A percentile compares a stretch with the other conserved stretches of the same genome.
Conservation (phyloP, 2,329 filamentous ascomycete genomes). For the Ophiocordyceps sinensis region DNA sequence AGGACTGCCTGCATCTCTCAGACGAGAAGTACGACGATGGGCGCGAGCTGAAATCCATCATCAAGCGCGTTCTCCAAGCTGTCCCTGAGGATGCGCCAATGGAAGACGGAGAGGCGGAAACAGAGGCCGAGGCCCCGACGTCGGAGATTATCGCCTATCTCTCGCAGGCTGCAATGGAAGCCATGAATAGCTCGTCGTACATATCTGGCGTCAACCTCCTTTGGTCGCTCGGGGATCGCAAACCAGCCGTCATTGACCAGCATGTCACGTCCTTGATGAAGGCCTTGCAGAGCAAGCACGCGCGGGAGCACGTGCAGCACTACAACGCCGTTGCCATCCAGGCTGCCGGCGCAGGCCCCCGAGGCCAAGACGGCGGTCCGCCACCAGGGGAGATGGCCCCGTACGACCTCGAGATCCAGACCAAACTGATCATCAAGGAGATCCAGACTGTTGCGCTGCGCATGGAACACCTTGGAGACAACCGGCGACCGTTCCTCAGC, state of each 20-base stretch:
- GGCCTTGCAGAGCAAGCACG: conserved; percentile 79
- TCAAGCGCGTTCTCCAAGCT: conserved; percentile 75
- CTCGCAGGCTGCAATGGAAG: conserved; percentile 75
- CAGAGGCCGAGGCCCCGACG: conserved; percentile 63
- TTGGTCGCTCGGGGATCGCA: conserved; percentile 79
- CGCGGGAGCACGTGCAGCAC: conserved; percentile 79
- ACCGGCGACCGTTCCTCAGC: conserved; percentile 83
- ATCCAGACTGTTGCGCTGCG: conserved; percentile 84
- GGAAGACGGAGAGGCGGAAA: conserved; percentile 69
- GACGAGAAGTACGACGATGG: conserved; percentile 57
- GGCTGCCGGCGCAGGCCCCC: conserved; percentile 24
- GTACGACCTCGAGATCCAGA: conserved; percentile 78
- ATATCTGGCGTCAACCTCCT: conserved; percentile 83
- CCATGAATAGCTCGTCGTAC: conserved; percentile 66
- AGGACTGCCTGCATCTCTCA: conserved; percentile 73
- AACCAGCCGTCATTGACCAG: conserved; percentile 74
- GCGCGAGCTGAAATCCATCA: conserved; percentile 56
- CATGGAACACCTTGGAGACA: conserved; percentile 86
- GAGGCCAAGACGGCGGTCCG: conserved; percentile 38
- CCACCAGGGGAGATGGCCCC: conserved; percentile 44
- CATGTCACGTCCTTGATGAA: conserved; percentile 87
- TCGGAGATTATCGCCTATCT: conserved; percentile 80
- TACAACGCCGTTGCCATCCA: conserved; percentile 45
- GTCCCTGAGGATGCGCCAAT: conserved; percentile 64
- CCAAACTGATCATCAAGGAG: conserved; percentile 82